Evolutionary conservation across 495 filamentous ascomycete species (phyloP), one percentile per base, ranked within the genome.

Genomic region (Penicillium subrubescens): DNA sequence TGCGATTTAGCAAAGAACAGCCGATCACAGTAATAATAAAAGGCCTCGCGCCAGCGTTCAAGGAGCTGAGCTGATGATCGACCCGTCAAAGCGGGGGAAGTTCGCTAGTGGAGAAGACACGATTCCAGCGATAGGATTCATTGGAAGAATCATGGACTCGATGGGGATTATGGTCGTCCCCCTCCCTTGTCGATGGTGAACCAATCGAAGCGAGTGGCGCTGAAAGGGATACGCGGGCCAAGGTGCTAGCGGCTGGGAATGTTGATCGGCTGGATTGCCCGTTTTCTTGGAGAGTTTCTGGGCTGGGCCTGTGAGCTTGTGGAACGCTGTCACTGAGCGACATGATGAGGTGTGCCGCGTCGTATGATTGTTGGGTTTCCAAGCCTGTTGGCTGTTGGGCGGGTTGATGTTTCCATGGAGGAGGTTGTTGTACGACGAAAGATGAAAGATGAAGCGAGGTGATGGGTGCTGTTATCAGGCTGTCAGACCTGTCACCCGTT

Each of bases 211-310:
- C 17, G 11, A n/a, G 53, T 29, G 58, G 57, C 46, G 25, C 12
- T 46, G 33, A 25, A 67, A 72, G 67, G 70, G 70, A 65, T 71
- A 56, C 25, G 52, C 44, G 34, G 61, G 62, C 61, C 60, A 61
- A 56, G 59, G 44, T 52, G 59, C 33, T 55, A 63, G 53, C 41
- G 43, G 55, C 50, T 62, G 67, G 67, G 68, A 70, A 72, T 72
- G 62, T 54, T 67, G 67, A 71, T 71, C 69, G 69, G 60, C 66
- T 65, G 66, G 53, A 67, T 60, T 69, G 63, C 58, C 59, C 65
- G 34, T 55, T 52, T 54, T 54, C 52, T 50, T 10, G 21, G 44
- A 48, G 44, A 48, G 44, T 60, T 39, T 19, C 41, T 48, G 57
- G 41, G 44, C 27, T 48, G n/a, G n/a, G n/a, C 11, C 21, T 50